These are phyloP conservation scores for Emergomyces africanus DNA, from an alignment of 2,329 filamentous ascomycete genomes.

Conservation along the genomic window DNA sequence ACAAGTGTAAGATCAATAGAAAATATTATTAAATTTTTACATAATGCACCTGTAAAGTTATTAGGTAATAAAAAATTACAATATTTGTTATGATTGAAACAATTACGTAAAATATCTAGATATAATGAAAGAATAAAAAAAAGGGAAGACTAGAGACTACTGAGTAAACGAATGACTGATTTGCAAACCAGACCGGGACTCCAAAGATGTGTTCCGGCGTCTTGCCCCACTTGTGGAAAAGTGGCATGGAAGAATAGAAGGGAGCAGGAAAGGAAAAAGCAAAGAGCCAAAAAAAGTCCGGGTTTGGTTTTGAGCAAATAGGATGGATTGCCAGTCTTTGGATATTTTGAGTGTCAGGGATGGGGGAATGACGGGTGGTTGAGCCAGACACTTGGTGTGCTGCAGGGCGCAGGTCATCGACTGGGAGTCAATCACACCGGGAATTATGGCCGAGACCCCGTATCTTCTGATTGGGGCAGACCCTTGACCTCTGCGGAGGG, in stretches of 20 bases:
- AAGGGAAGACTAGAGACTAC: too few species aligned
- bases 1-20: too few species aligned
- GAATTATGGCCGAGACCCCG: background rate
- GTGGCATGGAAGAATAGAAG: background rate
- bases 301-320: constrained; percentile 1
- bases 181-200: background rate
- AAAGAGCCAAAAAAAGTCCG: background rate
- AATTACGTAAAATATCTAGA: too few species aligned
- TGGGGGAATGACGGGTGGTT: background rate
- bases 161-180: background rate
- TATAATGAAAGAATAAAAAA: too few species aligned
- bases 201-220: background rate
- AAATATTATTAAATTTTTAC: too few species aligned
- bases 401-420: background rate
- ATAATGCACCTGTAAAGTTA: too few species aligned
- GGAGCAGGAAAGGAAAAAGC: background rate
- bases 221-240: background rate
- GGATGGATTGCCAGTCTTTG: background rate
- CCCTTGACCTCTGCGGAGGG: background rate
- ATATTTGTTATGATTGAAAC: too few species aligned
- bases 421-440: background rate
- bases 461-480: background rate
- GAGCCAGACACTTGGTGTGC: too few species aligned
- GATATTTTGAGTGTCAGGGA: background rate
- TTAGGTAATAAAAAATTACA: too few species aligned